Evolutionary conservation across 2,329 filamentous ascomycete genomes (phyloP), one percentile per base, ranked within the genome.

Genomic region (Claviceps maximensis): DNA sequence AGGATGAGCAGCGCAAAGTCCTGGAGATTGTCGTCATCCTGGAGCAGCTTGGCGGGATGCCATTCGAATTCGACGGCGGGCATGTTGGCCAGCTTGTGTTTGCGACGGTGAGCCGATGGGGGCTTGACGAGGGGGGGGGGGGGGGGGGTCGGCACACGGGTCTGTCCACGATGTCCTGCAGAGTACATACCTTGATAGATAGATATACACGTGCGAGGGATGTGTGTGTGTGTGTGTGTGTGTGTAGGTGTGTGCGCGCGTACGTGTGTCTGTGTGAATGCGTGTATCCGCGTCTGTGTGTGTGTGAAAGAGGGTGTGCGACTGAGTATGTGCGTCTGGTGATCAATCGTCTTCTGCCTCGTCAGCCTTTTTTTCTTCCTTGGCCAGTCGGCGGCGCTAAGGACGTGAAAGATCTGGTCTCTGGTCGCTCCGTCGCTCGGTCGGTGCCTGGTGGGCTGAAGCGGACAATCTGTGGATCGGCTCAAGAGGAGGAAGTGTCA

Each of bases 1-100:
- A 79, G 70, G 36, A 78, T 66, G 29, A 79, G 62, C 5, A 78
- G 64, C 1, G 74, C 71, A 51, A 75, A 72, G 8, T 67, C 63
- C 40, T 65, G 62, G 5, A 62, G 58, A 42, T 56, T 56, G 46
- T 65, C 61, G 21, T 67, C 60, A 50, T 62, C 61, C 61, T 67
- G 65, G 49, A 71, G 61, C 54, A 68, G 58, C 59, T 62, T 65
- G 53, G 67, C 65, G 5, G 69, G 70, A 50, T 68, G 66, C 70
- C 70, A 72, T 47, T 72, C 67, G 46, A 69, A 68, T 5, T 52
- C 52, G 33, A 56, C 50, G n/a, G 59, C 53, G 12, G 59, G 55
- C 61, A 65, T 65, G 23, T 31, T 46, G 4, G 44, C 42, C 36
- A 9, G 13, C 15, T 17, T 40, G 36, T 2, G 36, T 8, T 29